Evolutionary conservation across 495 filamentous ascomycete genomes (phyloP).

Genomic region (Apodospora peruviana): DNA sequence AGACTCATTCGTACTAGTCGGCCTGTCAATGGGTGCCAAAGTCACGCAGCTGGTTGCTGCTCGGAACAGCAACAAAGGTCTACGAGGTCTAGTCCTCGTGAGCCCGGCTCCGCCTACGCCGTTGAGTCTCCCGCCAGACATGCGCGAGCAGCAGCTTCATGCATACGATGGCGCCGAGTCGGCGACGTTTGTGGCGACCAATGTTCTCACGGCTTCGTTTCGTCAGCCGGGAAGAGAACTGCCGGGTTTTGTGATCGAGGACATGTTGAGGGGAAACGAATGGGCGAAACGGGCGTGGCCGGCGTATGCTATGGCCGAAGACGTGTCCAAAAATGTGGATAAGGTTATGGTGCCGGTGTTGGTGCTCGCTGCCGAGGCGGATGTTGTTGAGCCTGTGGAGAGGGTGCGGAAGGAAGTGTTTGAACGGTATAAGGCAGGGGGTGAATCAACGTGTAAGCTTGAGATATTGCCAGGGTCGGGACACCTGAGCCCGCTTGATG

Average conservation of each 20-base stretch:
- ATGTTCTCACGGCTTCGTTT: constrained; percentile 28
- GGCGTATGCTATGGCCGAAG: constrained; percentile 34
- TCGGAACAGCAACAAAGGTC: background rate
- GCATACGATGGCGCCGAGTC: constrained; percentile 29
- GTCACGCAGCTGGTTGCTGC: constrained; percentile 29
- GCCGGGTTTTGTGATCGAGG: constrained; percentile 19
- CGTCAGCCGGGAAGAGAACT: constrained; percentile 8
- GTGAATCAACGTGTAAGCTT: no score
- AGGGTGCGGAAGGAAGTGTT: constrained; percentile 17
- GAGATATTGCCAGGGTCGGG: constrained; percentile 14
- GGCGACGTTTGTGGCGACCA: constrained; percentile 27
- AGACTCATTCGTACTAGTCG: constrained; percentile 26
- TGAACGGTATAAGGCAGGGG: no score
- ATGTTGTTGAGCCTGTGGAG: constrained; percentile 24
- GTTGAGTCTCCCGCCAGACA: constrained; percentile 27
- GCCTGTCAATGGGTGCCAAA: constrained; percentile 43
- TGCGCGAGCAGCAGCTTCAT: constrained; percentile 30
- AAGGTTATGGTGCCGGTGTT: constrained; percentile 24
- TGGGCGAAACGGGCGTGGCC: constrained; percentile 36
- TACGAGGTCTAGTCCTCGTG: constrained; percentile 32
- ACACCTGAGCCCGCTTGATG: constrained; percentile 18
- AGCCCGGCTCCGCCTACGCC: constrained; percentile 31
- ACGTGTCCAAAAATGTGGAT: constrained; percentile 22
- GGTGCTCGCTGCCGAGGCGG: constrained; percentile 32
- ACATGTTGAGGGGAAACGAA: constrained; percentile 27